Base-by-base conservation (phyloP, 371 early-diverging fungal genomes). In the Batkoa obscura region DNA sequence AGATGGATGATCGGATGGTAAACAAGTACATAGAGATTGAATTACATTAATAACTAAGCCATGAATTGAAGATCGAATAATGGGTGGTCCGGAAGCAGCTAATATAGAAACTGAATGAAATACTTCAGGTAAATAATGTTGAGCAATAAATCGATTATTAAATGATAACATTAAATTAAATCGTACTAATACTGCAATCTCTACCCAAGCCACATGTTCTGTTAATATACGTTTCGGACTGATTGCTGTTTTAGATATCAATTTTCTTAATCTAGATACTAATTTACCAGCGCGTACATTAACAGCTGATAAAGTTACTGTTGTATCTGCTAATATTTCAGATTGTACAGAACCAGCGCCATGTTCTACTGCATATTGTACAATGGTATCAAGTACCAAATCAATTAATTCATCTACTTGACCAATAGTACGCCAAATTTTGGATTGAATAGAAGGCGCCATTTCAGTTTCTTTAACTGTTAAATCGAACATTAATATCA, bases 101-200 rank as follows among this genome's bases (percentile, higher is more conserved):
- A 92, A 66, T 48, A 91, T 66, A 2, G 85, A 79, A 0, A 89
- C 76, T 48, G 88, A 73, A 59, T 90, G 86, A 57, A 86, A 85
- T 5, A 93, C 67, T 60, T 94, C 93, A 3, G 93, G 87, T 15
- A 90, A 72, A 65, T 81, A 89, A 51, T 78, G 75, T 45, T 76
- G 77, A 12, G 85, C 83, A 58, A 83, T 73, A 31, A 79, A 71
- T 23, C 77, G 75, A 60, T 89, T 87, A 61, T 89, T 85, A 72
- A 94, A 94, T 2, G 89, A 88, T 46, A 89, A 68, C 74, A 90
- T 88, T 53, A 92, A 71, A 47, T 86, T 73, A 66, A 90, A 84
- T 6, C 93, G 81, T 42, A 89, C 67, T 49, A 93, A 68, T 6
- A 86, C 84, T 0, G 86, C 83, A 57, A 94, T 88, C 61, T 92